A percentile compares a stretch with the other conserved stretches of the same genome.
These are phyloP conservation scores for Teunomyces panamensis DNA, from an alignment of 805 yeast genomes.

Conservation along the genomic window DNA sequence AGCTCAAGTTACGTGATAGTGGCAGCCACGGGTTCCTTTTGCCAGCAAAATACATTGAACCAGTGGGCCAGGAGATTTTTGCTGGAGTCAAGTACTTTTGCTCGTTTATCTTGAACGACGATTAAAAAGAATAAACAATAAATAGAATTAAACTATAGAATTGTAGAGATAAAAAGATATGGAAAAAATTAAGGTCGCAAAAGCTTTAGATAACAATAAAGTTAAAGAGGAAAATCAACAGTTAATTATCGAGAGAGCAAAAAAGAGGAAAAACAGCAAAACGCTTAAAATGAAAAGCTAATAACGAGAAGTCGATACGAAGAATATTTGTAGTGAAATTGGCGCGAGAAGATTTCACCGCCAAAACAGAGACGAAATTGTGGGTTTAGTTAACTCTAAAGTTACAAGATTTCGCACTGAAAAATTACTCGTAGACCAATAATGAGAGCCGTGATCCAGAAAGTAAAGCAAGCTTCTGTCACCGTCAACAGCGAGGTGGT, in stretches of 20 bases:
- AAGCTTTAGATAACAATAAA: no score
- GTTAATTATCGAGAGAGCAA: background rate
- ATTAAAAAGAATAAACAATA: background rate
- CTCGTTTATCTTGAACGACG: conserved; percentile 22
- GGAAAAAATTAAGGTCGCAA: no score
- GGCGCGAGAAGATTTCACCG: no score
- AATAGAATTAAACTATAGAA: no score
- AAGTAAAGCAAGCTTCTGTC: conserved; percentile 86
- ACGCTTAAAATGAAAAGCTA: background rate
- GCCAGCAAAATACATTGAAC: conserved; percentile 65
- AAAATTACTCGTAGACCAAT: background rate
- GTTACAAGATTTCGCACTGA: background rate
- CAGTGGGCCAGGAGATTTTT: conserved; percentile 75
- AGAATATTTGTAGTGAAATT: no score
- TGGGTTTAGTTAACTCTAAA: background rate
- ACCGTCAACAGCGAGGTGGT: conserved; percentile 70
- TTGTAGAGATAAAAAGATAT: no score
- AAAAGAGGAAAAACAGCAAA: background rate
- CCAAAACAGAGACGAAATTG: no score
- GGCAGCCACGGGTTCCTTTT: conserved; percentile 81
- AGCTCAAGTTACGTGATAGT: conserved; percentile 74
- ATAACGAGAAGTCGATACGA: no score
- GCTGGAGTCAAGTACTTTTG: conserved; percentile 66
- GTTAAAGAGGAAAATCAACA: no score
- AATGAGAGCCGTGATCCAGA: conserved; percentile 90